Evolutionary conservation across 2,329 filamentous ascomycete genomes (phyloP), one percentile per base, ranked within the genome.

Genomic region (Myriosclerotinia duriaeana): DNA sequence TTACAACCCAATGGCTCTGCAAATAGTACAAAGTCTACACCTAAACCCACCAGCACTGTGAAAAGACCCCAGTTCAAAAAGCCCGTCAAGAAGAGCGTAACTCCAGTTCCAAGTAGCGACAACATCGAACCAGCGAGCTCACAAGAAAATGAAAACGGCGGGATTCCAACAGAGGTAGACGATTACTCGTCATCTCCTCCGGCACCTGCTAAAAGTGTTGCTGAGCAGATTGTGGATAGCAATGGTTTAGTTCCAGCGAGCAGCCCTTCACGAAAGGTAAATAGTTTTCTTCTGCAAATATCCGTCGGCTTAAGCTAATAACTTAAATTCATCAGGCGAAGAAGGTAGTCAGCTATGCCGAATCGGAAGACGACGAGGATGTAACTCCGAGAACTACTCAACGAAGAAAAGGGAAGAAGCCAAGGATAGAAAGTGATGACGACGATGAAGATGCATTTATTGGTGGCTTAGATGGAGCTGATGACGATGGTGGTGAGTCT

Each of bases 41-140:
- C 75, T 20, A 77, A 74, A 66, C 65, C 73, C 34, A 69, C 53
- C n/a, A 63, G 68, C n/a, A 69, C 74, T n/a, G 64, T 82, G 53
- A 81, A 81, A 62, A 81, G 83, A 73, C 79, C 80, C 12, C 66
- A 71, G 3, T 75, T 76, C 62, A 73, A 67, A 53, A 75, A 74
- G n/a, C 12, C 72, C 9, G 56, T 67, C 1, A 48, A 69, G 38
- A 75, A 74, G 56, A 82, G 82, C 67, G 79, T 89, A 67, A 93
- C 92, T 0, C 92, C 92, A 5, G 85, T 89, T 7, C 89, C 92
- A 6, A 96, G 91, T 77, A 96, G 92, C 78, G 92, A 96, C 78
- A 85, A 84, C 46, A 77, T 86, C 36, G 87, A 89, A 64, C 87
- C 87, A 30, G 82, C 84, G 0, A 90, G 87, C 77, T 89, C 89